Conservation (phyloP, 2,329 filamentous ascomycete species). For the Ampelomyces quisqualis region DNA sequence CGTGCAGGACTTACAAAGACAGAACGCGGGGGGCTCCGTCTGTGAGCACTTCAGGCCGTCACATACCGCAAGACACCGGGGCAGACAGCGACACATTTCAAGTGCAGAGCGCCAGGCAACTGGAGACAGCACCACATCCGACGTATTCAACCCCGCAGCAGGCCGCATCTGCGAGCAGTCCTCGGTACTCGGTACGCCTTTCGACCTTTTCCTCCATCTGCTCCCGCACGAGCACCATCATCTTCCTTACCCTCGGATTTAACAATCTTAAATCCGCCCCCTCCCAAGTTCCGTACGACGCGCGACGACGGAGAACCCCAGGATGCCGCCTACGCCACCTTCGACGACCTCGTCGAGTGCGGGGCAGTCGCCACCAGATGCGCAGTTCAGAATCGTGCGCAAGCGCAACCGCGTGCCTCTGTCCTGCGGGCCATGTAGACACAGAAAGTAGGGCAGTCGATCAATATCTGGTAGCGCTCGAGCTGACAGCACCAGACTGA, state of each 20-base stretch:
- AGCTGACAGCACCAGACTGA: slow-evolving; percentile 57
- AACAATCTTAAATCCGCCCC: slow-evolving; percentile 21
- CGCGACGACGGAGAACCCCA: slow-evolving; percentile 5
- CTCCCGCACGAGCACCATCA: slow-evolving; percentile 6
- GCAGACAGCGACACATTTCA: slow-evolving; percentile 18
- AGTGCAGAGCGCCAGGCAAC: slow-evolving; percentile 17
- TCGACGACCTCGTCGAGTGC: slow-evolving; percentile 75
- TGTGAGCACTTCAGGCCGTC: too few species aligned
- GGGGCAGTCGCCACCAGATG: slow-evolving; percentile 80
- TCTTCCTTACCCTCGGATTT: slow-evolving; percentile 28
- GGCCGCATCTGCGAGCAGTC: too few species aligned
- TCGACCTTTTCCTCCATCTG: slow-evolving; percentile 14
- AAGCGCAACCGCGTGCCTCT: slow-evolving; percentile 90
- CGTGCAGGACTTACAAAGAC: too few species aligned
- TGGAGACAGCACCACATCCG: slow-evolving; percentile 33
- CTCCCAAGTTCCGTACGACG: slow-evolving; percentile 8
- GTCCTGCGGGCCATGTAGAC: slow-evolving; percentile 87
- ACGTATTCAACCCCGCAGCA: slow-evolving; percentile 32
- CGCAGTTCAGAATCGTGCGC: slow-evolving; percentile 82
- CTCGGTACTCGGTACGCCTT: slow-evolving; percentile 9
- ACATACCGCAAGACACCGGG: slow-evolving; percentile 6
- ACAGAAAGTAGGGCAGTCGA: slow-evolving; percentile 69
- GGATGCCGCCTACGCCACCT: slow-evolving; percentile 74
- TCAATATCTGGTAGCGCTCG: neutral
- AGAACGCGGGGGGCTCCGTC: too few species aligned